These are phyloP conservation scores for Solanum acaule DNA, from an alignment of 257 asterid species.

Conservation along the genomic window DNA sequence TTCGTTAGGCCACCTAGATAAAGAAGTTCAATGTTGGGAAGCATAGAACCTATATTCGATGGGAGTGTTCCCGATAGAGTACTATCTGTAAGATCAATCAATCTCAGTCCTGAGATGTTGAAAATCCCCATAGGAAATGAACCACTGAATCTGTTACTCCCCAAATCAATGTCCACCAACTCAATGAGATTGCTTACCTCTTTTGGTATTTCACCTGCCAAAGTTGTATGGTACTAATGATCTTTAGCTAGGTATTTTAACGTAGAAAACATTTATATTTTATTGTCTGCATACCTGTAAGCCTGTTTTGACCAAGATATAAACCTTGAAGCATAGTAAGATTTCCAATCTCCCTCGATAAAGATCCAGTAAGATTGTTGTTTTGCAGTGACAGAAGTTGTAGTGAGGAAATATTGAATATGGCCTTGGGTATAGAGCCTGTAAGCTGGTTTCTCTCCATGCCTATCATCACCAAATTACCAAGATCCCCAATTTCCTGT, in stretches of 20 bases:
- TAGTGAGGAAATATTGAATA: conserved; percentile 12
- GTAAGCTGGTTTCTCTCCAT: conserved; percentile 6
- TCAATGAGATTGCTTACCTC: neutral
- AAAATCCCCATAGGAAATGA: neutral
- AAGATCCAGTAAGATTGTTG: conserved; percentile 7
- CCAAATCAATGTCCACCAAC: neutral
- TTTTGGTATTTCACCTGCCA: conserved; percentile 1
- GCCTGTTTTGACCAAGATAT: neutral
- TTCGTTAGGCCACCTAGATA: conserved; percentile 4
- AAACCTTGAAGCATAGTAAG: conserved; percentile 11
- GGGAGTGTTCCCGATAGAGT: conserved; percentile 16
- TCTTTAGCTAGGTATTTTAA: neutral
- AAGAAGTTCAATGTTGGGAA: conserved; percentile 13
- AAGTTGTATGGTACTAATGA: neutral
- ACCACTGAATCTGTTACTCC: neutral
- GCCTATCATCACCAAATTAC: neutral
- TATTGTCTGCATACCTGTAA: neutral
- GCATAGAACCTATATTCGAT: conserved; percentile 2
- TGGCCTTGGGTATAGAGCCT: conserved; percentile 11
- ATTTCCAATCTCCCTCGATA: conserved; percentile 18
- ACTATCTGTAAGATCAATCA: neutral
- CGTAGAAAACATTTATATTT: neutral
- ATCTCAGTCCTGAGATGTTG: conserved; percentile 1
- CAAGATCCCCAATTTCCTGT: neutral
- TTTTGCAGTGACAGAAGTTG: neutral